Evolutionary conservation across 345 rosid species (phyloP), one percentile per base, ranked within the genome.

Genomic region (Firmiana major): DNA sequence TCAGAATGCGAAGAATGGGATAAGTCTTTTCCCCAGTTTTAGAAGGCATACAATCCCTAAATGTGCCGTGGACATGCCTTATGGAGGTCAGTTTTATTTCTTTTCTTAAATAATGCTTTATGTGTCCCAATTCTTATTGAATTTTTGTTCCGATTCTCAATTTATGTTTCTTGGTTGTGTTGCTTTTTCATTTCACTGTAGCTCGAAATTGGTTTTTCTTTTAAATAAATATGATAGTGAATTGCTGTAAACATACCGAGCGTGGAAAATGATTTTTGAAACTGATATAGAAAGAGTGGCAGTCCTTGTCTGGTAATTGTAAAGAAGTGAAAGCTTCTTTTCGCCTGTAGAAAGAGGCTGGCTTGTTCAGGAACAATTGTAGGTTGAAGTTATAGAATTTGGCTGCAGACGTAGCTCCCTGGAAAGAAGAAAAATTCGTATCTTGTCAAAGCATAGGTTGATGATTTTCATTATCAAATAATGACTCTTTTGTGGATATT

Each of bases 51-150:
- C 62, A 79, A 64, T 71, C 75, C 82, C 82, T 60, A 85, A 77
- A 78, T 94, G 97, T 81, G 78, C 95, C 10, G 76, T 82, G 43
- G 89, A 87, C 77, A 80, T 90, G n/a, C 87, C 94, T 0, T 87
- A 82, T 77, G 97, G 88, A 88, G 97, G 98, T 94, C 82, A 9
- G 55, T 11, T 6, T 63, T 74, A 5, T 17, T 72, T 48, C 46
- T 48, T 63, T 63, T 26, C 36, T 40, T 66, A 42, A 38, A 1
- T 38, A 15, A 66, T 24, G 45, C 17, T 51, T 34, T 34, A 13
- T 49, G 54, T 49, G 6, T 49, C 19, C 17, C 54, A 49, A 2
- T 49, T 49, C 0, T 49, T 15, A 49, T 49, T 49, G 54, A 49
- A 10, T 31, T 31, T 16, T 31, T 22, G 0, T 65, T 19, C 2